Evolutionary conservation across 257 asterid species (phyloP).

Genomic region (Verbascum thapsus): DNA sequence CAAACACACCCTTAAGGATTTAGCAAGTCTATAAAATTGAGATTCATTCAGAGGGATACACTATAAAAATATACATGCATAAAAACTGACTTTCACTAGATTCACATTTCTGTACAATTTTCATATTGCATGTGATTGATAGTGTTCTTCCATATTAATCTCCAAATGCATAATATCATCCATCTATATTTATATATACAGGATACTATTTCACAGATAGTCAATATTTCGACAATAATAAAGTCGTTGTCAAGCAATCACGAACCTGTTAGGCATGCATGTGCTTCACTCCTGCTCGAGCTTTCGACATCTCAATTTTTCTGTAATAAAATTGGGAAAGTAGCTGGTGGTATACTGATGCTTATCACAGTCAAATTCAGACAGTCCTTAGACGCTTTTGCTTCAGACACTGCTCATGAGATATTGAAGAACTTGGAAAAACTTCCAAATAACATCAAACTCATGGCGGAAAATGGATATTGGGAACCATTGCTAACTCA

Average conservation of each 20-base stretch:
- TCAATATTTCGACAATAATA: conserved; percentile 50
- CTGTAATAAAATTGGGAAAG: conserved; percentile 44
- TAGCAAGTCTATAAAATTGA: too few relatives aligned
- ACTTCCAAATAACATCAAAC: conserved; percentile 61
- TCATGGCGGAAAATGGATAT: conserved; percentile 84
- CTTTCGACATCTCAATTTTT: conserved; percentile 50
- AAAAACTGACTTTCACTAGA: too few relatives aligned
- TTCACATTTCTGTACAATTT: too few relatives aligned
- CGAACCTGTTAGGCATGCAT: conserved; percentile 61
- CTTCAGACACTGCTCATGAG: conserved; percentile 58
- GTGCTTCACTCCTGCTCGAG: conserved; percentile 55
- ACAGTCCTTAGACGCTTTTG: conserved; percentile 46
- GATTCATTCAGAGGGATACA: too few relatives aligned
- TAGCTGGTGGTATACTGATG: conserved; percentile 76
- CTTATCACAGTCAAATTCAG: conserved; percentile 62
- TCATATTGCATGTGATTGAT: too few relatives aligned
- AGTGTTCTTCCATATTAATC: too few relatives aligned
- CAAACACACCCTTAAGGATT: too few relatives aligned
- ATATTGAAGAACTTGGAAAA: conserved; percentile 70
- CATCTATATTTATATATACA: conserved; percentile 25
- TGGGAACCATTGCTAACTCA: conserved; percentile 68
- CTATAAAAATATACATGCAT: too few relatives aligned
- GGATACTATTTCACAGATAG: conserved; percentile 53
- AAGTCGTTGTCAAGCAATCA: conserved; percentile 68
- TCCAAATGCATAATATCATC: too few relatives aligned